A percentile compares a stretch with the other conserved stretches of the same genome.
These are phyloP conservation scores for Panaeolus cyanescens DNA, from an alignment of 768 basidiomycete species.

Conservation along the genomic window DNA sequence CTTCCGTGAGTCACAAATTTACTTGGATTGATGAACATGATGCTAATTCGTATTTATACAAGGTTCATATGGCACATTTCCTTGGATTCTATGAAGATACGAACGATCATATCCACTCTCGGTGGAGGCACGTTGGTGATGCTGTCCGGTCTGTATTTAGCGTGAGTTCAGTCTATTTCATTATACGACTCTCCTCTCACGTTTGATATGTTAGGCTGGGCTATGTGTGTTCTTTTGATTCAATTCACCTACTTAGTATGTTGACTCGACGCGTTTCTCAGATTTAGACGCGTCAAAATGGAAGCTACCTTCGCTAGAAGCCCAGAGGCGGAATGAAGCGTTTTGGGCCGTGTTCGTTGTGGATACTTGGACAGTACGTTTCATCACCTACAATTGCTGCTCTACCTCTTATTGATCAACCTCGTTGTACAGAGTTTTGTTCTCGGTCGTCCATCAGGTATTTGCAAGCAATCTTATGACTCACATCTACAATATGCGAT, in stretches of 20 bases:
- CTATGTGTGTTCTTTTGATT: constrained; percentile 44
- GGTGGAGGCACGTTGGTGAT: constrained; percentile 61
- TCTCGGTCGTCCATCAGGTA: constrained; percentile 60
- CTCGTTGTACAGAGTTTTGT: constrained; percentile 50
- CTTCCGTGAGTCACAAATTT: constrained; percentile 42
- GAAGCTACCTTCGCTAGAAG: constrained; percentile 48
- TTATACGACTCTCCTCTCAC: constrained; percentile 2
- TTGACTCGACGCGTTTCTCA: constrained; percentile 21
- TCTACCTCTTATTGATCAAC: background rate
- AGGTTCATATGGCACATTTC: constrained; percentile 50
- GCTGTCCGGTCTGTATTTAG: constrained; percentile 60
- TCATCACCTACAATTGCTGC: background rate
- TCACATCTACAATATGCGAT: constrained; percentile 50
- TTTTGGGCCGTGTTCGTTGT: constrained; percentile 72
- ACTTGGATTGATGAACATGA: background rate
- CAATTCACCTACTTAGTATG: background rate
- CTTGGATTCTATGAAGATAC: constrained; percentile 58
- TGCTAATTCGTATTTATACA: background rate
- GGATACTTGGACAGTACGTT: constrained; percentile 61
- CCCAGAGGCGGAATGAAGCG: constrained; percentile 50
- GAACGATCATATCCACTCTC: constrained; percentile 43
- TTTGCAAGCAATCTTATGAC: constrained; percentile 55
- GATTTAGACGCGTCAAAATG: constrained; percentile 64
- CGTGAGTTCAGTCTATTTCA: constrained; percentile 39
- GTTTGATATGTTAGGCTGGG: constrained; percentile 36